Evolutionary conservation across 225 moss, liverwort and hornwort genomes (phyloP), one percentile per base, ranked within the genome.

Genomic region (Takakia lepidozioides): DNA sequence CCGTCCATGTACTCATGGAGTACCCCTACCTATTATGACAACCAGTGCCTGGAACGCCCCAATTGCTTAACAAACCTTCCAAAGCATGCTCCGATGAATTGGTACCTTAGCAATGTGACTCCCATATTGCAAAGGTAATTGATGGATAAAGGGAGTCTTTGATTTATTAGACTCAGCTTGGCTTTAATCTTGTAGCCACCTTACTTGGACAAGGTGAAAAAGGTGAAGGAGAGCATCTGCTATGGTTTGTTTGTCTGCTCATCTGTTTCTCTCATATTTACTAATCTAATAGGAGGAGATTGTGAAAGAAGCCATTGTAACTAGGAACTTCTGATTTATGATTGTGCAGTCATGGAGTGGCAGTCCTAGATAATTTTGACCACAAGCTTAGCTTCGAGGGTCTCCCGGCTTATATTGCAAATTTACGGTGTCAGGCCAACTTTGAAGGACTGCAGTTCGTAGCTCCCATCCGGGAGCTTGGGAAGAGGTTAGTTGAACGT

Each of bases 351-450:
- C 52, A 77, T 58, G 82, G 77, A 46, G 52, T 82, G 70, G 73
- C 57, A 47, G 82, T 77, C 26, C 66, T 73, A 9, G 72, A 73
- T 26, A 75, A 68, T 22, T 75, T 70, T 21, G 67, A 68, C 52
- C 82, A 82, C 62, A 82, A 82, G 60, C 59, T 82, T 27, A 70
- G 77, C 19, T 82, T 82, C 25, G 82, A 82, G 49, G 73, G 62
- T 46, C 73, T 78, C 47, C 82, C 82, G 27, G 27, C 45, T 44
- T 61, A 78, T 51, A 69, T 82, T 40, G 76, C 70, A 49, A 73
- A 74, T 25, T 27, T 82, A 49, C 77, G 77, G 21, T 82, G 82
- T 44, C 54, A 59, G 29, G 70, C 82, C 43, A 74, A 78, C 70
- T 82, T 82, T 41, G 63, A 73, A 51, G 73, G 73, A 40, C 69